A percentile compares a stretch with the other conserved stretches of the same genome.
Conservation (phyloP, 1,284 basidiomycete genomes). For the Phlebopus sp. region DNA sequence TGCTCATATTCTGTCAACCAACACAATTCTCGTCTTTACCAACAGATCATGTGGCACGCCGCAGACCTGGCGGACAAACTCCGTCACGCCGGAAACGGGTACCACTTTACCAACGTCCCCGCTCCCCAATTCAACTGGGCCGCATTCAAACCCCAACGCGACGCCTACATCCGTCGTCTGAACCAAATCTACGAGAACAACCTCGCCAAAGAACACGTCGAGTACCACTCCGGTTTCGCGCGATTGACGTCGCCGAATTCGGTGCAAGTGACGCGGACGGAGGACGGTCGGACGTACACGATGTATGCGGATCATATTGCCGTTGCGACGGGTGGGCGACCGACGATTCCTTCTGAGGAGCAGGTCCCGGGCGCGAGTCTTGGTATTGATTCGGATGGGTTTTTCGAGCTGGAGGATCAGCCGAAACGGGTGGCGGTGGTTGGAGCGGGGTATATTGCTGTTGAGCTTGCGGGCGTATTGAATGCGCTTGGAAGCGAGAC, state of each 20-base stretch:
- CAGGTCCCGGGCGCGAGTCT: constrained; percentile 86
- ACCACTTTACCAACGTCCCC: constrained; percentile 67
- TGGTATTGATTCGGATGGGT: constrained; percentile 93
- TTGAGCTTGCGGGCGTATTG: constrained; percentile 91
- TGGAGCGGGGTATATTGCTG: constrained; percentile 96
- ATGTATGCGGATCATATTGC: constrained; percentile 76
- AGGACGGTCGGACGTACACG: constrained; percentile 62
- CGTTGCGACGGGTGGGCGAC: constrained; percentile 86
- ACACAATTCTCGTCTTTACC: constrained; percentile 11
- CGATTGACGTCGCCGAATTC: constrained; percentile 64
- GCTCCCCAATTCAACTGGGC: constrained; percentile 83
- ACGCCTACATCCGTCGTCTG: constrained; percentile 89
- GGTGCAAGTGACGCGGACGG: constrained; percentile 62
- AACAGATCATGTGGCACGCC: constrained; percentile 98
- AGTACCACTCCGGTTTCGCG: constrained; percentile 83
- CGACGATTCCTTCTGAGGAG: constrained; percentile 78
- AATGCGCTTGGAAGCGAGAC: constrained; percentile 88
- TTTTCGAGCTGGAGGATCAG: constrained; percentile 90
- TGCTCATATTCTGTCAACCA: constrained; percentile 2
- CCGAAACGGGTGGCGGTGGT: constrained; percentile 93
- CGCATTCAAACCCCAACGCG: constrained; percentile 89
- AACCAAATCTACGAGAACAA: constrained; percentile 94
- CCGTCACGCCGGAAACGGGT: constrained; percentile 71
- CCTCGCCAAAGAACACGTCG: constrained; percentile 85
- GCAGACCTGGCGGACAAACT: constrained; percentile 90